phyloP scores from a whole-genome alignment of 306 rosid genomes.

The Comarum palustre region DNA sequence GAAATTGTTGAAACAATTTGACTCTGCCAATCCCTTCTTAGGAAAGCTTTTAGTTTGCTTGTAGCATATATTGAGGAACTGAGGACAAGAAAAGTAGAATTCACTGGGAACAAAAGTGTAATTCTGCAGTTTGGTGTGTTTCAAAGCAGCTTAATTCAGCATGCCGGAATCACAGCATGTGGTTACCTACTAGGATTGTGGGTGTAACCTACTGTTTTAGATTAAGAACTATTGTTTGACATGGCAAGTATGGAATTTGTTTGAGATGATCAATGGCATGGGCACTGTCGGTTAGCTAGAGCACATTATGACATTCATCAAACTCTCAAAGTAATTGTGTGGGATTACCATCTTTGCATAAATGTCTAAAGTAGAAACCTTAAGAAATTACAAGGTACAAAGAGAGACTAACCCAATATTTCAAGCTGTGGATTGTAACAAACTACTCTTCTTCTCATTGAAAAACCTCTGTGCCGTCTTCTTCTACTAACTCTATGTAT shows the following conservation, averaged over 20 bases:
- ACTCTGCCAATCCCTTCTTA: too few species aligned
- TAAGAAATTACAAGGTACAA: not conserved
- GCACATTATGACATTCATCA: not conserved
- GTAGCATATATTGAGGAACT: too few species aligned
- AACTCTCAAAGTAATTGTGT: not conserved
- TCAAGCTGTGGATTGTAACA: not conserved
- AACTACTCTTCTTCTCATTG: not conserved
- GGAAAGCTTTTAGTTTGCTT: too few species aligned
- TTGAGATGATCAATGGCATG: too few species aligned
- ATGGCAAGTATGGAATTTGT: not conserved
- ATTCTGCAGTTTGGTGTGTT: slow-evolving; percentile 17
- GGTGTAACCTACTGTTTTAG: not conserved
- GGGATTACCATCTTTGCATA: too few species aligned
- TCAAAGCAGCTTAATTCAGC: not conserved
- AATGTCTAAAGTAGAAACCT: not conserved
- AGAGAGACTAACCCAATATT: not conserved
- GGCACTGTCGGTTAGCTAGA: too few species aligned
- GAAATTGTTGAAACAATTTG: too few species aligned
- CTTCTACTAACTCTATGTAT: not conserved
- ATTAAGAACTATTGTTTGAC: not conserved
- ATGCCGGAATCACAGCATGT: not conserved
- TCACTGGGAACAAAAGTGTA: slow-evolving; percentile 74
- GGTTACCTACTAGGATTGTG: not conserved
- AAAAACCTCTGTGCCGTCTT: not conserved
- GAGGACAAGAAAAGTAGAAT: too few species aligned